Conservation (phyloP, 129 eudicot genomes). For the Flaveria bidentis region DNA sequence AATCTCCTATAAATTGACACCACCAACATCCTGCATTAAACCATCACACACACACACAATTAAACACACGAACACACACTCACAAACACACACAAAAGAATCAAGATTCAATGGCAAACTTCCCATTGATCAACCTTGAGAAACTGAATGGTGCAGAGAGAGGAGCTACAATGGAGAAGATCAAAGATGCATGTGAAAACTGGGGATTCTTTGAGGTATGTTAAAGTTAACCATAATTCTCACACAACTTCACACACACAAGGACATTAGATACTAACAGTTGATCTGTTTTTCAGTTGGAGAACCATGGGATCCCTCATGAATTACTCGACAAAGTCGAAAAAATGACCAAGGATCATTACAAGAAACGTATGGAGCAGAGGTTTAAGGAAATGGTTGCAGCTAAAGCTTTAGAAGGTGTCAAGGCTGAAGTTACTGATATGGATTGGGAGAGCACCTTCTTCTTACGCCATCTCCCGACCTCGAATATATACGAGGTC, state of each 20-base stretch:
- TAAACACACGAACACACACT: constrained; percentile 12
- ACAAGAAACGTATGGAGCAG: constrained; percentile 66
- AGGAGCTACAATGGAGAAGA: constrained; percentile 47
- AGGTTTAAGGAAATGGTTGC: constrained; percentile 70
- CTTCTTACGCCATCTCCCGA: constrained; percentile 60
- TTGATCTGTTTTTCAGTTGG: constrained; percentile 38
- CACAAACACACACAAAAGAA: constrained; percentile 18
- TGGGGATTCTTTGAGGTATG: constrained; percentile 90
- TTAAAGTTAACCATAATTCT: background rate
- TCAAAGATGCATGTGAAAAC: constrained; percentile 75
- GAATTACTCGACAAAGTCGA: constrained; percentile 65
- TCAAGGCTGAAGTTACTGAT: constrained; percentile 54
- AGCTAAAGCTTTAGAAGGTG: constrained; percentile 53
- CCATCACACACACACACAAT: constrained; percentile 15
- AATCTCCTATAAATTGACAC: constrained; percentile 46
- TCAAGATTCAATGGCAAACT: constrained; percentile 48
- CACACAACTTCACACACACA: background rate
- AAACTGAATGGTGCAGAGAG: constrained; percentile 66
- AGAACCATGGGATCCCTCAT: constrained; percentile 67
- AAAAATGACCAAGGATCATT: constrained; percentile 56
- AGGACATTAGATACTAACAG: background rate
- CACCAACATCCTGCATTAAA: constrained; percentile 30
- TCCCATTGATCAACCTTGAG: constrained; percentile 66
- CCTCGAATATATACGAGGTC: constrained; percentile 46
- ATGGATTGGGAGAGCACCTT: constrained; percentile 72